phyloP scores from a whole-genome alignment of 164 flowering plant genomes.

The Buxus sempervirens region DNA sequence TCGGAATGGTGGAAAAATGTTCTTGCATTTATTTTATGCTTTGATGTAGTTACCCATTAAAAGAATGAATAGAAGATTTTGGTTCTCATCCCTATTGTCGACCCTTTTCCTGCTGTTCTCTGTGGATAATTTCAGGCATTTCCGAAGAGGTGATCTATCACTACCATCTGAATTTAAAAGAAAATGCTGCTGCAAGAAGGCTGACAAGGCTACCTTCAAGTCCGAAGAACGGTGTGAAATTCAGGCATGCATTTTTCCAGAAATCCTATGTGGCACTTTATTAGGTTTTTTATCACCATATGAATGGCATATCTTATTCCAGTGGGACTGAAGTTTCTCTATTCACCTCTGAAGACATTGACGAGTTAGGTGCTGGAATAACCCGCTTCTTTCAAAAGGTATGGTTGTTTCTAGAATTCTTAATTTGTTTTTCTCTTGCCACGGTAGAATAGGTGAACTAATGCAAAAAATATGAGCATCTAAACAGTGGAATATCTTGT shows the following conservation, averaged over 20 bases:
- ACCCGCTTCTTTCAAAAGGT: constrained; percentile 51
- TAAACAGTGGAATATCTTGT: too few relatives aligned
- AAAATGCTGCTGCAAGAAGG: constrained; percentile 38
- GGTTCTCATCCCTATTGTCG: not conserved
- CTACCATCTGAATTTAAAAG: constrained; percentile 46
- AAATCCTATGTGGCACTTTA: not conserved
- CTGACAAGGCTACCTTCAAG: constrained; percentile 47
- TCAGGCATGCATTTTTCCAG: constrained; percentile 42
- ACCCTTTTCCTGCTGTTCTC: constrained; percentile 3
- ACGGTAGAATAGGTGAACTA: not conserved
- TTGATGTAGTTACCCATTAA: too few relatives aligned
- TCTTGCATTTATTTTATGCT: too few relatives aligned
- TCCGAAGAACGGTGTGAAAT: constrained; percentile 51
- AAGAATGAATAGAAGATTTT: not conserved
- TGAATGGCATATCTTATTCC: constrained; percentile 11
- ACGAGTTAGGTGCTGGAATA: constrained; percentile 33
- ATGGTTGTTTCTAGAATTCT: not conserved
- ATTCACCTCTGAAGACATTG: constrained; percentile 29
- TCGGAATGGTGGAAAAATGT: too few relatives aligned
- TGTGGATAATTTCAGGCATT: constrained; percentile 39
- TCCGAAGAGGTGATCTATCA: constrained; percentile 49
- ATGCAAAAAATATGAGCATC: too few relatives aligned
- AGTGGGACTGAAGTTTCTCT: constrained; percentile 74
- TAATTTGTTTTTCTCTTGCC: not conserved
- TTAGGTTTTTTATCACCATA: constrained; percentile 5